Percentiles rank a stretch among this genome's conserved stretches.
These are phyloP conservation scores for Fusarium aywerte DNA, from an alignment of 2,329 filamentous ascomycete species.

Conservation along the genomic window DNA sequence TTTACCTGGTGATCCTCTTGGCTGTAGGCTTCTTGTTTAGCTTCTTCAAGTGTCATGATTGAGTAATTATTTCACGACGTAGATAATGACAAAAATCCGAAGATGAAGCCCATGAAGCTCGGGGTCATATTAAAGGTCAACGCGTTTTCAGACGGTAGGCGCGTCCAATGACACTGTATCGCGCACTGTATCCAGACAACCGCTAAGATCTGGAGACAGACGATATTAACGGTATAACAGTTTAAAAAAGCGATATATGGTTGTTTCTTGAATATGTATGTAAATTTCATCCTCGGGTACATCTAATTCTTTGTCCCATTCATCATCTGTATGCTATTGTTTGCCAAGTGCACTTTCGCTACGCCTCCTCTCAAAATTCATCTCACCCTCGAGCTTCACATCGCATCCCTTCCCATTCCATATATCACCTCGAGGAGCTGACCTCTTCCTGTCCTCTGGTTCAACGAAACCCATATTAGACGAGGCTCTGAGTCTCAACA, in stretches of 20 bases:
- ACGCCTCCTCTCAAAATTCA: conserved; percentile 36
- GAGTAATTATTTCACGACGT: background rate
- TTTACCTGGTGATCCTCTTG: conserved; percentile 60
- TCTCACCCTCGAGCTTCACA: conserved; percentile 37
- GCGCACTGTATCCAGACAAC: conserved; percentile 20
- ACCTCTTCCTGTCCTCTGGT: conserved; percentile 27
- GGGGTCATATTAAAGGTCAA: conserved; percentile 20
- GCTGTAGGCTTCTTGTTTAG: conserved; percentile 44
- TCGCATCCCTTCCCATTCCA: conserved; percentile 22
- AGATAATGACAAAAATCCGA: background rate
- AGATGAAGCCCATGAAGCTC: conserved; percentile 24
- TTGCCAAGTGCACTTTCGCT: conserved; percentile 38
- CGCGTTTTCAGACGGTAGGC: conserved; percentile 37
- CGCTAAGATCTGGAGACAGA: background rate
- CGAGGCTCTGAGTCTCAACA: conserved; percentile 18
- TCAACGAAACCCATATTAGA: conserved; percentile 1
- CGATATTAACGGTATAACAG: background rate
- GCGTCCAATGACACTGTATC: conserved; percentile 34
- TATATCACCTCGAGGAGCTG: conserved; percentile 22
- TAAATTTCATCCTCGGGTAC: conserved; percentile 9
- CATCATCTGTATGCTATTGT: conserved; percentile 44
- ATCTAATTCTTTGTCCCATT: conserved; percentile 43
- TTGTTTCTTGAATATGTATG: conserved; percentile 4
- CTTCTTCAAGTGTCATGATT: conserved; percentile 43
- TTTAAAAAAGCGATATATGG: background rate